Base-by-base conservation (phyloP, 2,329 filamentous ascomycete species). In the Trichoderma sp. region DNA sequence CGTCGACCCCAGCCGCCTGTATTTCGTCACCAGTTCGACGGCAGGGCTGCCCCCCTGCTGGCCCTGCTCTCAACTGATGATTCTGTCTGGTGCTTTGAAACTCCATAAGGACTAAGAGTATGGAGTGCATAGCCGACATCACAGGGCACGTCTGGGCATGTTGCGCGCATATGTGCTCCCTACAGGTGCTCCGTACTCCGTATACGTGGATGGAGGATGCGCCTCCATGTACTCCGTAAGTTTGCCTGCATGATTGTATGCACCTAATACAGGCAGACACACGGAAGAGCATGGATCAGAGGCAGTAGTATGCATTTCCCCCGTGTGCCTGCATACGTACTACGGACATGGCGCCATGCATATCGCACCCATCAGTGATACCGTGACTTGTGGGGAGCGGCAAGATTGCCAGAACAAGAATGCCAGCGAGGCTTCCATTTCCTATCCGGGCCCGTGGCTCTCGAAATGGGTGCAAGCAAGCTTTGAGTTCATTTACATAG, bases 261-360 rank as follows among this genome's bases (percentile, higher is more conserved):
- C 63, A 56, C 52, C 61, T 45, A 53, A 19, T 22, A 27, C 15
- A 42, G 35, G 10, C 27, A 57, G 22, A 22, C 32, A 17, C 59
- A 53, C 42, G 42, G 42, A 48, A 22, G 42, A 22, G 42, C 42
- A 48, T 48, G 42, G 42, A 48, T 48, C 42, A 48, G 10, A 12
- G n/a, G n/a, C n/a, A n/a, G 22, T 48, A 48, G 42, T 13, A 48
- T 65, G 63, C 63, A 65, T 45, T 56, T 57, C 63, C 58, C 61
- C 63, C 39, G 63, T 65, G 63, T 65, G 63, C 63, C 63, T 56
- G 63, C 63, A 65, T 54, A 54, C 52, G 34, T 17, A 32, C 34
- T 54, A 54, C 52, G 34, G 29, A 32, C 34, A 54, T 65, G 63
- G 53, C 52, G 52, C 52, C 63, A 56, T 48, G 63, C 63, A 65